Base-by-base conservation (phyloP, 352 stramenopile genomes). In the Phytophthora hibernalis region DNA sequence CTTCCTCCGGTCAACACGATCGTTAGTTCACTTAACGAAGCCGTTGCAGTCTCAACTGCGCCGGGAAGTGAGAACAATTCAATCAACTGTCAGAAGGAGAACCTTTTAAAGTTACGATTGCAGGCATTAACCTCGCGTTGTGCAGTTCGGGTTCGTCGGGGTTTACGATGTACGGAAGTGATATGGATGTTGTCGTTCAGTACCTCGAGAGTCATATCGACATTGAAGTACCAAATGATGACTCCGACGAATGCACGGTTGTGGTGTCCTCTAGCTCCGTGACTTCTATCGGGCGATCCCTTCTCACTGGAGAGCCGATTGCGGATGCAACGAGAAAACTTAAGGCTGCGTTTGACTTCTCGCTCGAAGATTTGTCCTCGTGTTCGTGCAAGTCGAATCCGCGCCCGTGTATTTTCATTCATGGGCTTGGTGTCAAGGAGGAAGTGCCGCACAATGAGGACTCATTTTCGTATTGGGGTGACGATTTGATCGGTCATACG, bases 121-220 rank as follows among this genome's bases (percentile, higher is more conserved):
- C 61, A 13, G 37, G 24, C 21, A 54, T 42, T 6, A 33, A 60
- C 37, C 72, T 65, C 16, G 33, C 13, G 15, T 16, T 72, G 20
- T 72, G 68, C 28, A n/a, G 26, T 3, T 72, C 51, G 13, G 51
- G 55, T 7, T 58, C 62, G 18, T 54, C 51, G 4, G 68, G 62
- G 0, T 69, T 76, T 21, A 65, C 35, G 18, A 52, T 76, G 31
- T 24, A 47, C 8, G 28, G 63, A 21, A 59, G 22, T 22, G 38
- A 72, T 12, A 65, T 72, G 56, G 68, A 72, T 47, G 45, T 72
- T 30, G 52, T 12, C 13, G 62, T 76, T 2, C 22, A 72, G 15
- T 54, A 61, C 40, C 40, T 69, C 5, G 28, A 61, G 5, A 68
- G 24, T 24, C 56, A 37, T 20, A 21, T 76, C 6, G 31, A 52